Percentiles rank a stretch among this genome's conserved stretches.
These are phyloP conservation scores for Dentipellis sp. DNA, from an alignment of 768 basidiomycete genomes.

Conservation along the genomic window DNA sequence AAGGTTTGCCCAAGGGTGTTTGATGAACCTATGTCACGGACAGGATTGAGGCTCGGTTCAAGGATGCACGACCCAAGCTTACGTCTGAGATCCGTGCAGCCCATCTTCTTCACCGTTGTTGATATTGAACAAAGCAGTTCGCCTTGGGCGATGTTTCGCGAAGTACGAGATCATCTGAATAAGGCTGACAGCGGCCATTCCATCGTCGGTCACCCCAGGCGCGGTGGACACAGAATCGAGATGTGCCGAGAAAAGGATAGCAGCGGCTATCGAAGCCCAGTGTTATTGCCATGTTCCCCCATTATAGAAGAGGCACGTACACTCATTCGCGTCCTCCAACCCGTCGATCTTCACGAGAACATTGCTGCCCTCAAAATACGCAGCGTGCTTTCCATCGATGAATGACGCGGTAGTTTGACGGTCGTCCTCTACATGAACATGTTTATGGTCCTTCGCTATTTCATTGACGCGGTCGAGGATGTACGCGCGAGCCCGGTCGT, in stretches of 20 bases:
- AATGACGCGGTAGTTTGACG: conserved; percentile 38
- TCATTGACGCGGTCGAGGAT: conserved; percentile 44
- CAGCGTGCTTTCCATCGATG: conserved; percentile 14
- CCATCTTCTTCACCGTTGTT: conserved; percentile 84
- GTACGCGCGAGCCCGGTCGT: conserved; percentile 55
- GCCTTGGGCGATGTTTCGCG: conserved; percentile 34
- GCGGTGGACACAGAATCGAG: conserved; percentile 76
- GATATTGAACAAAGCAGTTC: conserved; percentile 72
- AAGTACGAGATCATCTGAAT: conserved; percentile 50
- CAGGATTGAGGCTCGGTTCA: not conserved
- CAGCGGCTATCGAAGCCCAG: conserved; percentile 21
- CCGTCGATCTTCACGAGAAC: conserved; percentile 58
- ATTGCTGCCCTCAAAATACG: conserved; percentile 62
- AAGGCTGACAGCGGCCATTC: conserved; percentile 61
- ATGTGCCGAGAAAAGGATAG: conserved; percentile 70
- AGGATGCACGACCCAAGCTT: conserved; percentile 15
- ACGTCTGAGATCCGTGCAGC: conserved; percentile 65
- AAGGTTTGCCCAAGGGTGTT: conserved; percentile 67
- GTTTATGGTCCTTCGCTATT: conserved; percentile 32
- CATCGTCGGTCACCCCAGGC: conserved; percentile 69
- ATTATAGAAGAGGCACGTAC: conserved; percentile 15
- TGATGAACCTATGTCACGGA: conserved; percentile 40
- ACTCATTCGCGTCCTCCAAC: conserved; percentile 24
- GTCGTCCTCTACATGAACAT: conserved; percentile 47
- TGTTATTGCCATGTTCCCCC: not conserved